Base-by-base conservation (phyloP, 805 yeast genomes). In the Saccharomycopsis javanensis region DNA sequence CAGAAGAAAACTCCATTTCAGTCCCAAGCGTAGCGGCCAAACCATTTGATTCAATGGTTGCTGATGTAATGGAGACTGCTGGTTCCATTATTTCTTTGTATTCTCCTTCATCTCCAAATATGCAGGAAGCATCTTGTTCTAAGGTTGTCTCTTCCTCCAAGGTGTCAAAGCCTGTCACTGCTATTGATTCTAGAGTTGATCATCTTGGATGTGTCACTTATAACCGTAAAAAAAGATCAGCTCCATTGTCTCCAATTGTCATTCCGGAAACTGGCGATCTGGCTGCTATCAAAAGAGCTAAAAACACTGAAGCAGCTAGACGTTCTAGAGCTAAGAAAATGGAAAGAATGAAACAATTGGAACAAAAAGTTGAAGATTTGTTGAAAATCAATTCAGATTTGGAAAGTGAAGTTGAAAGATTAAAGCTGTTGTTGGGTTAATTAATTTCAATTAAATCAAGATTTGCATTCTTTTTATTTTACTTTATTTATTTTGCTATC, bases 261-360 rank as follows among this genome's bases (percentile, higher is more conserved):
- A 61, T 75, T 50, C 76, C 80, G 33, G 79, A 78, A 50, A 69
- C 75, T 27, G 72, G 69, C 53, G 96, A 90, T 69, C 80, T 85
- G n/a, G 79, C 78, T 57, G 80, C 88, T 51, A 70, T 86, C 65
- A 92, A 92, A 75, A 84, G 98, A 69, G 98, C 98, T 7, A 84
- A 92, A 72, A 92, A 94, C 79, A 92, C 83, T 53, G 96, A 90
- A 69, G 97, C 98, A 64, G 97, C 97, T 6, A 83, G 97, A 71
- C 81, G 97, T 68, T 89, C 96, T 28, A 79, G 97, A 67, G 97
- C 97, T 25, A 82, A 96, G 70, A 89, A 91, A 72, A 83, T 86
- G 83, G 87, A 87, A 69, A 81, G 96, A 70, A 86, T 91, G 88
- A 65, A 72, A 60, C 92, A 88, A 69, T 75, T 91, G 68, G 97